A percentile compares a stretch with the other conserved stretches of the same genome.
Conservation (phyloP, 768 basidiomycete genomes). For the Daedaleopsis nitida region DNA sequence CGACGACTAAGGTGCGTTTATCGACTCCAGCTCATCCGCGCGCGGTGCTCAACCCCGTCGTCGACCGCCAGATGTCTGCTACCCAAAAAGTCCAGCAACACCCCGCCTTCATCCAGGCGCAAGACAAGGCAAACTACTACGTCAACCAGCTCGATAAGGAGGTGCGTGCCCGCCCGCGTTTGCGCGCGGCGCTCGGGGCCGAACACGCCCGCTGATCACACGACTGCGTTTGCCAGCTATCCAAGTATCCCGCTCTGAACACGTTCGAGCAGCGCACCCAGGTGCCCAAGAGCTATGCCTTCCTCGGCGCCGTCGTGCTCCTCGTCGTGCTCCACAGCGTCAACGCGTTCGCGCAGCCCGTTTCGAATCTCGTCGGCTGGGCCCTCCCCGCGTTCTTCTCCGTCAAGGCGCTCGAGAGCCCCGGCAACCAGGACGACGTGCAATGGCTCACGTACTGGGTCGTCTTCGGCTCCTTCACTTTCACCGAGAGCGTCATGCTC, state of each 20-base stretch:
- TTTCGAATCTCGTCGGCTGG: constrained; percentile 96
- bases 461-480: constrained; percentile 92
- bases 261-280: constrained; percentile 87
- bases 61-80: constrained; percentile 60
- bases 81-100: constrained; percentile 85
- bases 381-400: constrained; percentile 94
- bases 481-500: constrained; percentile 84
- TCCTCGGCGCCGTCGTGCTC: constrained; percentile 69
- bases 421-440: constrained; percentile 80
- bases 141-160: constrained; percentile 94
- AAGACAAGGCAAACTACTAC: constrained; percentile 82
- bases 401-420: constrained; percentile 89
- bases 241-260: constrained; percentile 86
- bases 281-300: constrained; percentile 90
- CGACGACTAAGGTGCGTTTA: constrained; percentile 16
- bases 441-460: constrained; percentile 99
- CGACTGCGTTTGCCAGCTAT: constrained; percentile 48
- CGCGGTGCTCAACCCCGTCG: background rate
- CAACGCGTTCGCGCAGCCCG: constrained; percentile 89
- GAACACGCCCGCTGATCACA: constrained; percentile 18
- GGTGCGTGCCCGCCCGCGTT: constrained; percentile 47
- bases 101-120: constrained; percentile 81
- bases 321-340: constrained; percentile 76
- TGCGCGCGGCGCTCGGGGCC: background rate
- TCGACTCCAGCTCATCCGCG: background rate